Evolutionary conservation across 23 red algal genomes (phyloP).

Genomic region (Chondrus crispus): DNA sequence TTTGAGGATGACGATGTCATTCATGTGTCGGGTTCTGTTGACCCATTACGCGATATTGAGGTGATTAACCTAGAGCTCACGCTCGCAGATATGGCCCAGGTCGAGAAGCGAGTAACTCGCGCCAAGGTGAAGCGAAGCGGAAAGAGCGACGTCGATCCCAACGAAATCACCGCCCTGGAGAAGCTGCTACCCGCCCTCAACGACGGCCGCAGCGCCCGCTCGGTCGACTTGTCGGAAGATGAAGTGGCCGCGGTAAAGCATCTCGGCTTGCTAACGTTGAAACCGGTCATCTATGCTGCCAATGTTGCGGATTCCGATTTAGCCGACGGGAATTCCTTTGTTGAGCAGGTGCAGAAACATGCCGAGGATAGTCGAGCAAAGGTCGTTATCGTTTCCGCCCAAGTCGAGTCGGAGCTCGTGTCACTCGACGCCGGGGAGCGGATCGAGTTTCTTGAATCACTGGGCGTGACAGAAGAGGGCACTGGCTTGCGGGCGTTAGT

Average conservation of each 20-base stretch:
- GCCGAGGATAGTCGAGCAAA: slow-evolving; percentile 37
- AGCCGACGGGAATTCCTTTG: slow-evolving; percentile 50
- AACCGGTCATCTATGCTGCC: slow-evolving; percentile 97
- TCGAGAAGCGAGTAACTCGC: slow-evolving; percentile 61
- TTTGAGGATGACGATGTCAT: slow-evolving; percentile 96
- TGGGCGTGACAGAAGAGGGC: slow-evolving; percentile 73
- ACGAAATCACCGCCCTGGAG: slow-evolving; percentile 78
- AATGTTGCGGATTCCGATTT: slow-evolving; percentile 88
- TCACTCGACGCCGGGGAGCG: slow-evolving; percentile 58
- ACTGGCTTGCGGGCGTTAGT: slow-evolving; percentile 80
- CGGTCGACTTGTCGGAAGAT: slow-evolving; percentile 56
- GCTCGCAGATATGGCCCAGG: slow-evolving; percentile 89
- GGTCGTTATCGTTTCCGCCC: slow-evolving; percentile 81
- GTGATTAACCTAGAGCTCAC: slow-evolving; percentile 90
- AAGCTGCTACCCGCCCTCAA: slow-evolving; percentile 62
- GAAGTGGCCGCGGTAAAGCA: slow-evolving; percentile 54
- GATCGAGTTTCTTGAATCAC: slow-evolving; percentile 72
- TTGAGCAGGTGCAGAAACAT: slow-evolving; percentile 66
- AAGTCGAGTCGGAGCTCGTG: slow-evolving; percentile 91
- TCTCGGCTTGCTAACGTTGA: slow-evolving; percentile 85
- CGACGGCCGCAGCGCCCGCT: slow-evolving; percentile 45
- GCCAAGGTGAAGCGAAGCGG: slow-evolving; percentile 25
- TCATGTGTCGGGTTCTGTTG: slow-evolving; percentile 85
- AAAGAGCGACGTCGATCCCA: neutral
- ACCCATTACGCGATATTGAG: slow-evolving; percentile 94